phyloP scores from a whole-genome alignment of 495 filamentous ascomycete genomes.

The Cercophora samala region DNA sequence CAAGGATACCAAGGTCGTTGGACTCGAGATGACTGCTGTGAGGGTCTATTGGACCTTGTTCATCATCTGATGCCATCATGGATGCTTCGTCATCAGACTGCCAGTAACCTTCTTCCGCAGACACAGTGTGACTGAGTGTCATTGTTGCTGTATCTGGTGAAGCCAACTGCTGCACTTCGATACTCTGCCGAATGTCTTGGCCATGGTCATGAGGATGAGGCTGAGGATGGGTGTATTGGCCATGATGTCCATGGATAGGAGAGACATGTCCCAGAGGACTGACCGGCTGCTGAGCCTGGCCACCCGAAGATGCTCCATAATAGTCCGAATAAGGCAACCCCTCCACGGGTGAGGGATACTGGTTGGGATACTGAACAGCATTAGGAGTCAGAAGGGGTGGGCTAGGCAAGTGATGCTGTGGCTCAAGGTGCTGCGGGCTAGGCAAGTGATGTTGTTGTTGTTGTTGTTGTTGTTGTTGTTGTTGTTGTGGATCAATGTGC shows the following conservation, averaged over 20 bases:
- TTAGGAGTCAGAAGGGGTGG: conserved; percentile 16
- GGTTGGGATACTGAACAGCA: background rate
- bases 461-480: background rate
- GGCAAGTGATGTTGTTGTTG: background rate
- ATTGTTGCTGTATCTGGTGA: conserved; percentile 4
- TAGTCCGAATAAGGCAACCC: background rate
- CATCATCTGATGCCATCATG: conserved; percentile 56
- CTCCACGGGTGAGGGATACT: background rate
- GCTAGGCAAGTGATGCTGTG: conserved; percentile 13
- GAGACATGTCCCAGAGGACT: background rate
- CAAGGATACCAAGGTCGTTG: conserved; percentile 40
- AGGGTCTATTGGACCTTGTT: conserved; percentile 29
- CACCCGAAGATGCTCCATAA: background rate
- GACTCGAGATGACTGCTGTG: conserved; percentile 33
- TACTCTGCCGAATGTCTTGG: background rate
- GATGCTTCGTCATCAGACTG: conserved; percentile 65
- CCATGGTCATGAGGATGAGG: background rate
- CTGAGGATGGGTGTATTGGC: background rate
- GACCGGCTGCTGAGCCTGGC: background rate
- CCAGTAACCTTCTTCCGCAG: conserved; percentile 39
- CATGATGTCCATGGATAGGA: background rate
- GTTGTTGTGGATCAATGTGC: conserved; percentile 6
- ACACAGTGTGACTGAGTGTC: background rate
- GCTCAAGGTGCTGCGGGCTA: no score
- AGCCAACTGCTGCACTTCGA: background rate